Evolutionary conservation across 768 basidiomycete genomes (phyloP).

Genomic region (Suillus luteus): DNA sequence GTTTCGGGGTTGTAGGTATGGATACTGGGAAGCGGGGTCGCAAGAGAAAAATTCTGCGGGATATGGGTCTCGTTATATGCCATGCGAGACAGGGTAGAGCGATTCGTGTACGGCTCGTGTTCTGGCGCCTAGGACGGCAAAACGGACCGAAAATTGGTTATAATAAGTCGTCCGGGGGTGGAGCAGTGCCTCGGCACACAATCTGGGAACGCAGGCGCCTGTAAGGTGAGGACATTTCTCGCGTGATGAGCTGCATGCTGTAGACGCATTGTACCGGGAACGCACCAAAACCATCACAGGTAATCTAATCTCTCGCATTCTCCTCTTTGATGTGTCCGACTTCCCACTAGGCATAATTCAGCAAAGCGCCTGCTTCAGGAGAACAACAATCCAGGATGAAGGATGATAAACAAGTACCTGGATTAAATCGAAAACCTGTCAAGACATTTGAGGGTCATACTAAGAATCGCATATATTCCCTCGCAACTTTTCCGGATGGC

Average conservation of each 20-base stretch:
- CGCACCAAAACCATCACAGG: not conserved
- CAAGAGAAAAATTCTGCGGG: no score
- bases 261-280: not conserved
- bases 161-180: no score
- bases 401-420: not conserved
- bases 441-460: not conserved
- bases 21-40: no score
- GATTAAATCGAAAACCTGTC: not conserved
- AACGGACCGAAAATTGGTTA: no score
- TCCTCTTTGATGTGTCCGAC: not conserved
- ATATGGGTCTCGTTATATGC: no score
- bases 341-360: not conserved
- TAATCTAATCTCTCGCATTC: not conserved
- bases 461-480: not conserved
- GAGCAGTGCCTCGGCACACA: no score
- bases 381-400: not conserved
- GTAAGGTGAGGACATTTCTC: no score
- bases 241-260: not conserved
- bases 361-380: not conserved
- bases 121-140: no score
- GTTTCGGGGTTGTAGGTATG: no score
- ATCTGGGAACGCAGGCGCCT: no score
- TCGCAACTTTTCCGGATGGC: not conserved
- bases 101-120: no score
- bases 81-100: no score